phyloP scores from a whole-genome alignment of 2,329 filamentous ascomycete genomes.

The Podosphaera xanthii region DNA sequence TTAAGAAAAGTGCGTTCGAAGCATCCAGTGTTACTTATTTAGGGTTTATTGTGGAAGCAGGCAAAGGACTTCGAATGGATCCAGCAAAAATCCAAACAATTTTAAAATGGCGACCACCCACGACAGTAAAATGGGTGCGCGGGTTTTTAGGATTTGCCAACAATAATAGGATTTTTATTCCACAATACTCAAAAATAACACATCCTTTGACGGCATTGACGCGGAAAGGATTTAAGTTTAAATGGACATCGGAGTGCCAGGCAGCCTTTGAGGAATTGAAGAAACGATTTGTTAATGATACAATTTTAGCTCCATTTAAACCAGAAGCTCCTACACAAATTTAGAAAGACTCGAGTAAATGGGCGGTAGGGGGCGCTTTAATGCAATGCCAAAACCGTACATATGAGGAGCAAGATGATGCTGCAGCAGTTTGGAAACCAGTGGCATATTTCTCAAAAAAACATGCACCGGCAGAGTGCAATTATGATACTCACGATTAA shows the following conservation, averaged over 20 bases:
- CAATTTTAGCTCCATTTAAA: neutral
- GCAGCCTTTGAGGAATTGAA: neutral
- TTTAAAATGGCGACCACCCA: too few relatives aligned
- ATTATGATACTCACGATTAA: too few relatives aligned
- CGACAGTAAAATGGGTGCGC: too few relatives aligned
- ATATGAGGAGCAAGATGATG: neutral
- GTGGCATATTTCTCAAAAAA: neutral
- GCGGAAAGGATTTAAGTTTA: neutral
- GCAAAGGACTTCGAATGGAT: too few relatives aligned
- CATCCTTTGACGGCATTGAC: neutral
- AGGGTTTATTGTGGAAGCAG: too few relatives aligned
- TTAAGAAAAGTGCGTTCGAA: too few relatives aligned
- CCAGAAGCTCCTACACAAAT: neutral
- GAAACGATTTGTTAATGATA: neutral
- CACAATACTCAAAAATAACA: neutral
- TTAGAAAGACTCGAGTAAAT: neutral
- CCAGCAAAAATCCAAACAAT: too few relatives aligned
- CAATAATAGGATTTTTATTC: conserved; percentile 4
- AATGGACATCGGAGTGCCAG: neutral
- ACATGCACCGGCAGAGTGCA: too few relatives aligned
- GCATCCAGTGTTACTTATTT: too few relatives aligned
- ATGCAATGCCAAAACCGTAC: neutral
- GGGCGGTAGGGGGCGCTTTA: too few relatives aligned
- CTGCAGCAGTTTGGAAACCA: neutral
- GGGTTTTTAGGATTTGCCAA: conserved; percentile 4